phyloP scores from a whole-genome alignment of 495 filamentous ascomycete species.

The Hypoxylon fuscum region DNA sequence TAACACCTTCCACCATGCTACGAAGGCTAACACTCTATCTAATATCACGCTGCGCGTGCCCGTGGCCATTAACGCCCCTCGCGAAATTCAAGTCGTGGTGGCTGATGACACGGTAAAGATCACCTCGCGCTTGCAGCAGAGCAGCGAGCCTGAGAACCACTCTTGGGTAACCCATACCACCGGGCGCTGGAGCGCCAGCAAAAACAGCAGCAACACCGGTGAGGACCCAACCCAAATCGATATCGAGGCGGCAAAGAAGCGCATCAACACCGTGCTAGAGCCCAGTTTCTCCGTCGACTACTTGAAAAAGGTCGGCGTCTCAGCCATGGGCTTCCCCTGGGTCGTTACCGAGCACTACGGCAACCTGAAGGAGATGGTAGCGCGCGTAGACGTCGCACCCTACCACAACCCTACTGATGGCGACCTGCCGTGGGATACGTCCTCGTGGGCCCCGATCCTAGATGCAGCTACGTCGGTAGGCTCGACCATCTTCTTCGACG shows the following conservation, averaged over 20 bases:
- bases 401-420: slow-evolving; percentile 4
- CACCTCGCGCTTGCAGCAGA: slow-evolving; percentile 43
- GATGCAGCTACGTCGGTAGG: slow-evolving; percentile 59
- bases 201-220: slow-evolving; percentile 1
- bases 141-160: slow-evolving; percentile 18
- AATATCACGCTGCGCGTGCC: slow-evolving; percentile 51
- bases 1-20: slow-evolving; percentile 51
- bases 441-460: slow-evolving; percentile 56
- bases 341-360: slow-evolving; percentile 51
- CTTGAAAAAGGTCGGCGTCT: slow-evolving; percentile 52
- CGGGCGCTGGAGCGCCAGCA: slow-evolving; percentile 13
- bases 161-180: slow-evolving; percentile 56
- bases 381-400: slow-evolving; percentile 48
- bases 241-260: slow-evolving; percentile 29
- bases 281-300: slow-evolving; percentile 52
- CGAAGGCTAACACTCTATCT: slow-evolving; percentile 43
- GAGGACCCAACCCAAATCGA: slow-evolving; percentile 21
- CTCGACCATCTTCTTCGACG: slow-evolving; percentile 54
- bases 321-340: slow-evolving; percentile 59
- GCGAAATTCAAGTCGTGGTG: slow-evolving; percentile 49
- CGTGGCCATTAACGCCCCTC: slow-evolving; percentile 45
- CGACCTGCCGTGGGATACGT: slow-evolving; percentile 42
- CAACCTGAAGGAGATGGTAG: slow-evolving; percentile 55
- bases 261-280: slow-evolving; percentile 25
- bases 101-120: slow-evolving; percentile 39